A percentile compares a stretch with the other conserved stretches of the same genome.
Evolutionary conservation across 148 eudicot species (phyloP).

Genomic region (Nepenthes gracilis): DNA sequence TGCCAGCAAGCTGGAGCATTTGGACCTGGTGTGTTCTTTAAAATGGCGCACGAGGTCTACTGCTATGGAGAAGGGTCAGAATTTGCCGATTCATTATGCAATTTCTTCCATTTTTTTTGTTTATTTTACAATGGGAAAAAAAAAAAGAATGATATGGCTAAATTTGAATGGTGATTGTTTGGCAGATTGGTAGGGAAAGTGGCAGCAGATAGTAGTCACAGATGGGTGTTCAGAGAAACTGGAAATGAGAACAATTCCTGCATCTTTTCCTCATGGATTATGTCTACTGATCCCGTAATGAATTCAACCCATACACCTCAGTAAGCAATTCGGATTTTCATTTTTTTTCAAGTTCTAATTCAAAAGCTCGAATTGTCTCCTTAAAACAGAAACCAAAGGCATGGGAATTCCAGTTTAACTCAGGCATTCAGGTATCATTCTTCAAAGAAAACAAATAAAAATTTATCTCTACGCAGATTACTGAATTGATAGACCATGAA

Average conservation of each 20-base stretch:
- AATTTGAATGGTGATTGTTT: no score
- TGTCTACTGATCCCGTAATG: neutral
- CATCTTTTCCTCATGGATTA: neutral
- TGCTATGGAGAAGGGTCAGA: constrained; percentile 47
- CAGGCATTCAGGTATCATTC: neutral
- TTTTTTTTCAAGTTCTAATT: no score
- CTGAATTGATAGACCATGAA: no score
- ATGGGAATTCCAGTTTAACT: neutral
- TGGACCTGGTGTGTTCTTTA: constrained; percentile 47
- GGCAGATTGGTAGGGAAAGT: constrained; percentile 43
- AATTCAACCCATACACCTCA: neutral
- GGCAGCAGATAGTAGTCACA: constrained; percentile 44
- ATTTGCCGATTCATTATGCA: neutral
- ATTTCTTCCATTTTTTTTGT: neutral
- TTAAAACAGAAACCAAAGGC: neutral
- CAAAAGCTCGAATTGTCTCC: no score
- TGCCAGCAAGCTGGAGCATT: constrained; percentile 29
- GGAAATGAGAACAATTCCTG: constrained; percentile 23
- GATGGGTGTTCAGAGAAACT: constrained; percentile 45
- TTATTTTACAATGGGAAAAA: no score
- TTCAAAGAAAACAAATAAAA: no score
- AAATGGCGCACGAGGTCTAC: constrained; percentile 53
- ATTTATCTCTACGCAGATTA: no score
- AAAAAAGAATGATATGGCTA: neutral
- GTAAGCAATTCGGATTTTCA: neutral